Evolutionary conservation across 805 yeast species (phyloP).

Genomic region (Lipomyces sp.): DNA sequence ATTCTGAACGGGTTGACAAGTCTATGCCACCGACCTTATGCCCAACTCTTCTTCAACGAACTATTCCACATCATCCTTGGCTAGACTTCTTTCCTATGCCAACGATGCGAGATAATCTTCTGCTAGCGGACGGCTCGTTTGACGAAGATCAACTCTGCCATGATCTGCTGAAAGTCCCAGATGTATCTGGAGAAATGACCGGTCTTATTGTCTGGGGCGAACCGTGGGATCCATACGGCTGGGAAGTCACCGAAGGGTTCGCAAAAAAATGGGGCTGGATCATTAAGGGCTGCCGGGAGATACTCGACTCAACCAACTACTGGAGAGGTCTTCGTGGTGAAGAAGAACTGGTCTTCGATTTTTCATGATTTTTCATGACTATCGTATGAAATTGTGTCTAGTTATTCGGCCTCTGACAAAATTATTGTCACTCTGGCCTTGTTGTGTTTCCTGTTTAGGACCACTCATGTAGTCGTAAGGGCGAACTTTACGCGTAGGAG

Average conservation of each 20-base stretch:
- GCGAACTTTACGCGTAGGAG: too few relatives aligned
- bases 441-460: too few relatives aligned
- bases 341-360: too few relatives aligned
- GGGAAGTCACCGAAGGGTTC: background rate
- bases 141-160: background rate
- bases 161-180: background rate
- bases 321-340: background rate
- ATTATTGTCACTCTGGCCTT: too few relatives aligned
- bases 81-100: conserved; percentile 3
- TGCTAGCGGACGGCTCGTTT: background rate
- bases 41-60: background rate
- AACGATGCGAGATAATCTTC: conserved; percentile 4
- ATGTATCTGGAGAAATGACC: background rate
- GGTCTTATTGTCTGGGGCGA: conserved; percentile 3
- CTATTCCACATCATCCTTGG: background rate
- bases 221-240: conserved; percentile 2
- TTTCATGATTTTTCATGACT: too few relatives aligned
- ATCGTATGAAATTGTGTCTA: too few relatives aligned
- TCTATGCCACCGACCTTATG: background rate
- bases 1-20: background rate
- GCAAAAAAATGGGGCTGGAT: background rate
- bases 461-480: too few relatives aligned
- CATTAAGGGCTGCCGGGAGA: background rate
- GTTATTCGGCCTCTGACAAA: too few relatives aligned
- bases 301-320: conserved; percentile 1